Base-by-base conservation (phyloP, 1,139 yeast genomes). In the Zygoascus sp. region DNA sequence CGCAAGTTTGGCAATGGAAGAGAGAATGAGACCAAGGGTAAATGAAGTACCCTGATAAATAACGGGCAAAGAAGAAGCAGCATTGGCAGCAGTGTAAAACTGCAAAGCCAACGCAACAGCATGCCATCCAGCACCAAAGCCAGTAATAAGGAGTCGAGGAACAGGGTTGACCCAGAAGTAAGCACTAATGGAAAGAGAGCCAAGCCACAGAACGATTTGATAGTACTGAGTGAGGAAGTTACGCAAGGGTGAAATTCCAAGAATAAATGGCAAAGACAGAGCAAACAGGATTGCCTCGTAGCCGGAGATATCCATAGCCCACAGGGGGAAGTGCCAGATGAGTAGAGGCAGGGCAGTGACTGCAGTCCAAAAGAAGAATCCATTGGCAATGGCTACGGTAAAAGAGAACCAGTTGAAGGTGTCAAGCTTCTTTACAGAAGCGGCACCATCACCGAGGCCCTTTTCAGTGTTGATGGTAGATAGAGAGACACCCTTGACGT, bases 271-370 rank as follows among this genome's bases (percentile, higher is more conserved):
- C 1, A 83, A 76, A 41, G 20, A 6, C 38, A 83, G 72, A 21
- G 81, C 69, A 3, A 81, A 62, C 42, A 88, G 72, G 1, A 81
- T 76, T 0, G 85, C 84, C 65, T 92, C 98, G 63, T 85, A 89
- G 3, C 98, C 98, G 2, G 96, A 84, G 49, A 92, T 83, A 7
- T 97, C 97, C 97, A 92, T 89, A 62, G 84, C 79, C 98, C 98
- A 92, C 52, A 92, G 73, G 15, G 98, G 98, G 73, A 92, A 92
- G 69, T 86, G 88, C 98, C 98, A 92, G 44, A 92, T 82, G 60
- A 94, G 80, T 50, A 94, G 75, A 45, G 89, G 84, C 52, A 92
- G 70, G 0, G 96, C 78, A 1, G 97, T 84, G 43, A 80, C 58
- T 16, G 83, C 81, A 0, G 97, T 75, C 96, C 97, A 92, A 63